Percentiles rank a stretch among this genome's conserved stretches.
These are phyloP conservation scores for Hsuehochloa calcarea DNA, from an alignment of 176 grass and related monocot genomes.

Conservation along the genomic window DNA sequence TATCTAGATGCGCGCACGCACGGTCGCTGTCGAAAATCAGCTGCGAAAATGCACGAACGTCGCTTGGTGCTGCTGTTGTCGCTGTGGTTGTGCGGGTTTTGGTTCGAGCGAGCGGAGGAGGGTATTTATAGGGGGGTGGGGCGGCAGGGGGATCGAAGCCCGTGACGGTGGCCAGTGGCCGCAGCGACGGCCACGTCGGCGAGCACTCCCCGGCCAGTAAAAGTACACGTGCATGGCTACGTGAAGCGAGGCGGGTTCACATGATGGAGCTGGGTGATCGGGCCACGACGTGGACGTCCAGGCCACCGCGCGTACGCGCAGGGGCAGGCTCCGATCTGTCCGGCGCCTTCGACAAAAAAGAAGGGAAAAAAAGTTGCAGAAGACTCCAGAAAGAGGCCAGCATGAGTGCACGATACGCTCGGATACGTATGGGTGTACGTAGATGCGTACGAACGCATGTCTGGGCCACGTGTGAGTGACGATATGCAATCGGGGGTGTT, in stretches of 20 bases:
- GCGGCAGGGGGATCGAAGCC: background rate
- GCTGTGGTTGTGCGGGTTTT: background rate
- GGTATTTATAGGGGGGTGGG: background rate
- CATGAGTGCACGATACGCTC: no score
- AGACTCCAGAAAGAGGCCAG: no score
- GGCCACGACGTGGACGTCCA: conserved; percentile 15
- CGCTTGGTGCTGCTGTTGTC: background rate
- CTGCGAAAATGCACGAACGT: no score
- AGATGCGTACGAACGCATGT: no score
- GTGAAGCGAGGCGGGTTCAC: background rate
- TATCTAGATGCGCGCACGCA: no score
- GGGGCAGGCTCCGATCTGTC: background rate
- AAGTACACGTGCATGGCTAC: no score
- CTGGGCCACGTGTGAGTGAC: no score
- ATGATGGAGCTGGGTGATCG: background rate
- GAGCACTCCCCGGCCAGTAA: background rate
- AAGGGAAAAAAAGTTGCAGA: no score
- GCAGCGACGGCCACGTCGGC: conserved; percentile 19
- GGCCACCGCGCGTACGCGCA: background rate
- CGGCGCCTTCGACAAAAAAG: background rate
- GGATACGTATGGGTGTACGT: no score
- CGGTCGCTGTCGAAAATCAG: no score
- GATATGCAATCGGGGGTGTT: no score
- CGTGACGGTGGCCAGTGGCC: background rate
- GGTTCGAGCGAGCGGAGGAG: background rate